A percentile compares a stretch with the other conserved stretches of the same genome.
These are phyloP conservation scores for Aspergillus biplanus DNA, from an alignment of 495 filamentous ascomycete species.

Conservation along the genomic window DNA sequence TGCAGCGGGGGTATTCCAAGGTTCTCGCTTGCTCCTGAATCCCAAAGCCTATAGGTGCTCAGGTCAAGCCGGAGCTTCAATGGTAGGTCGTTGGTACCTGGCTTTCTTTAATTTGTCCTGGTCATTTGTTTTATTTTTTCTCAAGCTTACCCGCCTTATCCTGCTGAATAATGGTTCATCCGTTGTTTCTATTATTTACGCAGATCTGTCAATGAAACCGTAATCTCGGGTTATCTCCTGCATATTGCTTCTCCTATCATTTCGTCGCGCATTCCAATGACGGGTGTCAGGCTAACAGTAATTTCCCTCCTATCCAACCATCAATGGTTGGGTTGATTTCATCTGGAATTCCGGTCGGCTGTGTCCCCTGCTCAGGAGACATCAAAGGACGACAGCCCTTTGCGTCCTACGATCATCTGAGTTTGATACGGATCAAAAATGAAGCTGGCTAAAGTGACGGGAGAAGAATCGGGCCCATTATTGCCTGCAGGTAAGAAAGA, in stretches of 20 bases:
- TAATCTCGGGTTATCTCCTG: constrained; percentile 24
- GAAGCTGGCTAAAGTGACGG: neutral
- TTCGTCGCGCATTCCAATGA: neutral
- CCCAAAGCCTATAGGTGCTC: neutral
- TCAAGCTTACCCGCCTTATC: constrained; percentile 21
- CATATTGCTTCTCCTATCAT: constrained; percentile 20
- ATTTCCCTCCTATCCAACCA: constrained; percentile 16
- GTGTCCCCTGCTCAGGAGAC: no score
- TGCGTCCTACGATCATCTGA: no score
- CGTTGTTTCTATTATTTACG: constrained; percentile 34
- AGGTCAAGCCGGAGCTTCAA: neutral
- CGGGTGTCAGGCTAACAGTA: neutral
- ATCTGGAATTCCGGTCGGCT: neutral
- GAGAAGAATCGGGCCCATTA: neutral
- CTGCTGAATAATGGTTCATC: constrained; percentile 7
- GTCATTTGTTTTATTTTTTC: neutral
- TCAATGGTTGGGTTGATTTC: neutral
- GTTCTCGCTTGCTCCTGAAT: neutral
- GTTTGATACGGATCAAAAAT: neutral
- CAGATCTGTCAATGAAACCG: constrained; percentile 30
- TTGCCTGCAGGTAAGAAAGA: constrained; percentile 8
- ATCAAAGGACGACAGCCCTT: no score
- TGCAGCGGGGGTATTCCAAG: neutral
- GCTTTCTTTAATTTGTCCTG: neutral
- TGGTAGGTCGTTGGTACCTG: neutral